Percentiles rank a stretch among this genome's conserved stretches.
phyloP scores from a whole-genome alignment of 1,284 basidiomycete species.

The Chalciporus sp. region DNA sequence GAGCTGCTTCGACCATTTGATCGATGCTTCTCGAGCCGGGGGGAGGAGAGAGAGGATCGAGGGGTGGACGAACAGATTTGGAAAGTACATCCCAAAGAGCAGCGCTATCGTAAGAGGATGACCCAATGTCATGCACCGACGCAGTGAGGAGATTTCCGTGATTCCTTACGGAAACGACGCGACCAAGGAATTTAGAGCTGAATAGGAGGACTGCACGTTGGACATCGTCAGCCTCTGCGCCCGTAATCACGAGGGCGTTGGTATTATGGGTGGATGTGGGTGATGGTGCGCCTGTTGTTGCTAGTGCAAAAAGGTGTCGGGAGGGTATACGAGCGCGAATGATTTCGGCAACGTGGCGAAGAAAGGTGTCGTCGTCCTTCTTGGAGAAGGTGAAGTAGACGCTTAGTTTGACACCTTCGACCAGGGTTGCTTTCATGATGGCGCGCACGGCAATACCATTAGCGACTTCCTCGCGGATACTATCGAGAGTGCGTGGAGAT shows the following conservation, averaged over 20 bases:
- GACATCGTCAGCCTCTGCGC: slow-evolving; percentile 54
- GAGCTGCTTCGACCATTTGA: slow-evolving; percentile 55
- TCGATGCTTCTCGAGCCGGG: slow-evolving; percentile 60
- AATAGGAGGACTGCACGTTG: slow-evolving; percentile 65
- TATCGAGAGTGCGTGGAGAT: slow-evolving; percentile 51
- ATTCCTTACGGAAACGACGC: slow-evolving; percentile 44
- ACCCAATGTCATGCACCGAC: slow-evolving; percentile 52
- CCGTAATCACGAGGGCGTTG: slow-evolving; percentile 57
- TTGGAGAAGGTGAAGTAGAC: slow-evolving; percentile 61
- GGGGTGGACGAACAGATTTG: slow-evolving; percentile 58
- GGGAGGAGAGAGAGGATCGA: slow-evolving; percentile 62
- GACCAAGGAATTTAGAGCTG: slow-evolving; percentile 63
- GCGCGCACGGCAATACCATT: slow-evolving; percentile 58
- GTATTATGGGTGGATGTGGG: slow-evolving; percentile 22
- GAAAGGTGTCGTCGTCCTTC: slow-evolving; percentile 52
- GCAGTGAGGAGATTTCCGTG: slow-evolving; percentile 47
- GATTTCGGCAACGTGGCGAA: slow-evolving; percentile 51
- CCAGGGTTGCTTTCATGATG: slow-evolving; percentile 48
- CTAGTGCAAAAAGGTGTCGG: slow-evolving; percentile 60
- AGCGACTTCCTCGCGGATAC: slow-evolving; percentile 64
- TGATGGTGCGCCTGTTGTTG: slow-evolving; percentile 43
- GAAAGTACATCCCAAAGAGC: slow-evolving; percentile 67
- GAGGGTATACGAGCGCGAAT: slow-evolving; percentile 43
- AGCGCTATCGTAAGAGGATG: slow-evolving; percentile 55
- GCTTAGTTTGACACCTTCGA: slow-evolving; percentile 56